Base-by-base conservation (phyloP, 1,284 basidiomycete genomes). In the Ceratorhiza oryzae-sativae region DNA sequence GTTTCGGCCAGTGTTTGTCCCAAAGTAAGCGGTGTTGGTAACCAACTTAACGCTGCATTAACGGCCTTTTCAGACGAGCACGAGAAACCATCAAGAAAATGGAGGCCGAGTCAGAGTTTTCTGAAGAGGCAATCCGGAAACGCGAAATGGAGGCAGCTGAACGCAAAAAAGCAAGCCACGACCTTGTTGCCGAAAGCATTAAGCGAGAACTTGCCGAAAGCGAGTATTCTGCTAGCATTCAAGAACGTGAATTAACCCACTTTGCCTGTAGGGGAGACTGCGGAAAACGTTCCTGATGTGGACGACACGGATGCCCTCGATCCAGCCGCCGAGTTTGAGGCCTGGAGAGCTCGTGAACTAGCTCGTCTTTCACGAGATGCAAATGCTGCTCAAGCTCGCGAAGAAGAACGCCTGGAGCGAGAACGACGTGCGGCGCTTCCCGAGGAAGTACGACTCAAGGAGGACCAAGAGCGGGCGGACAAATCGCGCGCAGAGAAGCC, bases 271-370 rank as follows among this genome's bases (percentile, higher is more conserved):
- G 94, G 93, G 86, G 92, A 96, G 80, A 91, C 93, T 75, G 89
- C 92, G 71, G 91, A 91, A 20, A 80, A 90, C 15, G 83, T 91
- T 34, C 91, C 92, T 0, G 95, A 98, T 73, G 86, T 99, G 0
- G 96, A 98, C 81, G 97, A 99, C 80, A 93, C 94, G 0, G 97
- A 99, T 78, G 96, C 93, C 0, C 79, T 96, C 58, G 96, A 99
- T 78, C 93, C 95, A 0, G 86, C 88, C 27, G 90, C 81, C 60
- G 97, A 99, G 81, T 99, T 99, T 76, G 94, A 97, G 77, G 93
- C 92, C 0, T 99, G 97, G 97, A 88, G 95, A 63, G 81, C 97
- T 55, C 88, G 97, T 72, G 97, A 99, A 80, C 86, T 99, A 3
- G 89, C 86, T 23, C 88, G 97, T 63, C 91, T 99, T 73, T 92